These are phyloP conservation scores for Ustilago sp. DNA, from an alignment of 1,284 basidiomycete genomes.

Conservation along the genomic window DNA sequence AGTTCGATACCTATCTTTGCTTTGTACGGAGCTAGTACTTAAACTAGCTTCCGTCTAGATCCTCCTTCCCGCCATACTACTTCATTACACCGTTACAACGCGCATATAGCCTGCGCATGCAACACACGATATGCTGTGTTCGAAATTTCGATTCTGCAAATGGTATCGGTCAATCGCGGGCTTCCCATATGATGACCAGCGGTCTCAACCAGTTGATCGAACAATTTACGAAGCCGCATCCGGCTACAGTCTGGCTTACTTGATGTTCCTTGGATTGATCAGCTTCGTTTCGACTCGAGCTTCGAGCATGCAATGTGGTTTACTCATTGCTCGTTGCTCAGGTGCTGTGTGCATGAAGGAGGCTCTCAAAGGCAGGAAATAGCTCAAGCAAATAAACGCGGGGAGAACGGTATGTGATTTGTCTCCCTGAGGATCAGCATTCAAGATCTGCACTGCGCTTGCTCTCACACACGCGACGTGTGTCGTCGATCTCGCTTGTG, in stretches of 20 bases:
- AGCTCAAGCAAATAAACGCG: slow-evolving; percentile 2
- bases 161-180: neutral
- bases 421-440: neutral
- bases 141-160: slow-evolving; percentile 4
- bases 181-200: neutral
- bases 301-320: neutral
- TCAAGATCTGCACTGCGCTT: neutral
- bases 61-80: no score
- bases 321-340: neutral
- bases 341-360: neutral
- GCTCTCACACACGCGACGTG: neutral
- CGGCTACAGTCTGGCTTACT: neutral
- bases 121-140: neutral
- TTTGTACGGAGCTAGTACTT: no score
- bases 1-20: no score
- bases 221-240: neutral
- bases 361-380: slow-evolving; percentile 8
- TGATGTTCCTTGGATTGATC: neutral
- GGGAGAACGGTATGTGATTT: slow-evolving; percentile 32
- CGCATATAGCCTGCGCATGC: no score
- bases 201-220: neutral
- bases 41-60: no score
- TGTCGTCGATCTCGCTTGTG: no score
- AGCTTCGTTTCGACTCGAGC: neutral
- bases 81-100: no score